Evolutionary conservation across 305 asterid species (phyloP).

Genomic region (Fraxinus platypoda): DNA sequence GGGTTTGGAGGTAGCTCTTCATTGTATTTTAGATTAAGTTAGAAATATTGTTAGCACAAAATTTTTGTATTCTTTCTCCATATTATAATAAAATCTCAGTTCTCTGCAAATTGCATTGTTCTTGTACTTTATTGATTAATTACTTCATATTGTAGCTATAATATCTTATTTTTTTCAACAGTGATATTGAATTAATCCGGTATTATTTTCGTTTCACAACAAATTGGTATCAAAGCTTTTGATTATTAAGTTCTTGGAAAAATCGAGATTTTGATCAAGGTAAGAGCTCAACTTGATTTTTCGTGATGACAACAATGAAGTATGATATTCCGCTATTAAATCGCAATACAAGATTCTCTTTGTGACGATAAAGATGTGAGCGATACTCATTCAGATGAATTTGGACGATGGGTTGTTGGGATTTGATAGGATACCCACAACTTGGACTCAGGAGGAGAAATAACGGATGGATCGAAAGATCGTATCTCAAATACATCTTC

Average conservation of each 20-base stretch:
- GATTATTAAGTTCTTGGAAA: neutral
- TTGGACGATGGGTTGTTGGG: neutral
- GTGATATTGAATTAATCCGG: too few relatives aligned
- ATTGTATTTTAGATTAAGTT: neutral
- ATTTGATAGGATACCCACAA: neutral
- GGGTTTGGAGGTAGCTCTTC: neutral
- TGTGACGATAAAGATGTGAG: neutral
- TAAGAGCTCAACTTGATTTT: neutral
- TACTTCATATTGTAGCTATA: neutral
- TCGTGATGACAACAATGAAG: neutral
- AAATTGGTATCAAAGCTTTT: neutral
- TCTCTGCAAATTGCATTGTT: too few relatives aligned
- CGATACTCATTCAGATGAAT: neutral
- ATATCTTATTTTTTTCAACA: neutral
- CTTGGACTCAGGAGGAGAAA: neutral
- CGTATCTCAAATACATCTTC: neutral
- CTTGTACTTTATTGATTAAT: too few relatives aligned
- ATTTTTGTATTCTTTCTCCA: neutral
- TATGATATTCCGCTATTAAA: neutral
- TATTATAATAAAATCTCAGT: too few relatives aligned
- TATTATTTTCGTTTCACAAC: neutral
- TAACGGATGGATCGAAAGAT: neutral
- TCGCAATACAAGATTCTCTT: neutral
- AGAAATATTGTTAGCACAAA: neutral
- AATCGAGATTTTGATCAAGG: neutral